Evolutionary conservation across 2,329 filamentous ascomycete species (phyloP).

Genomic region (Cryphonectria radicalis): DNA sequence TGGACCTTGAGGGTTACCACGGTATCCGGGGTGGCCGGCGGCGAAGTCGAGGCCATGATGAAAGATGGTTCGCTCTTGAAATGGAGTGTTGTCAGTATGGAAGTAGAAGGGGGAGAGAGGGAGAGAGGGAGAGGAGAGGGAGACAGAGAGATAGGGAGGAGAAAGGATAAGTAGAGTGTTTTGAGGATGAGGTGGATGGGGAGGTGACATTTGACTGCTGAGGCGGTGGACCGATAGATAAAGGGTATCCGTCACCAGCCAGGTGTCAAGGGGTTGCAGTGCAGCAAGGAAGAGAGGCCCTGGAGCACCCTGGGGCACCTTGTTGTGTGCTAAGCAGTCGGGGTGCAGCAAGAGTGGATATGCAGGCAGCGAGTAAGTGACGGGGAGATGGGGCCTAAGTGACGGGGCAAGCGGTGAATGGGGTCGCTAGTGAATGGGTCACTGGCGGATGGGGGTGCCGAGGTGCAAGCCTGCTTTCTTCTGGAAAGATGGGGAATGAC

Average conservation of each 20-base stretch:
- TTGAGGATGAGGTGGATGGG: neutral
- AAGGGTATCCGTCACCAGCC: neutral
- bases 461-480: conserved; percentile 1
- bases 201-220: neutral
- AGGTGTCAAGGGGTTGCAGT: neutral
- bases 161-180: neutral
- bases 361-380: conserved; percentile 10
- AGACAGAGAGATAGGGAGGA: too few relatives aligned
- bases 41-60: conserved; percentile 43
- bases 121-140: too few relatives aligned
- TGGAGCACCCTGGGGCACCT: neutral
- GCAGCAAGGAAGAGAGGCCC: neutral
- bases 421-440: neutral
- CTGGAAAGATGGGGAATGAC: conserved; percentile 1
- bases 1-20: conserved; percentile 85
- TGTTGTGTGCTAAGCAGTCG: neutral
- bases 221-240: conserved; percentile 12
- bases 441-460: conserved; percentile 10
- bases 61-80: conserved; percentile 16
- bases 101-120: too few relatives aligned
- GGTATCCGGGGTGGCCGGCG: conserved; percentile 60
- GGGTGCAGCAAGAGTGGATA: conserved; percentile 10
- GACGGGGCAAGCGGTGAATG: conserved; percentile 14
- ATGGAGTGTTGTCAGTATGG: conserved; percentile 1
- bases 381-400: conserved; percentile 3